Evolutionary conservation across 148 eudicot genomes (phyloP).

Genomic region (Fagopyrum esculentum): DNA sequence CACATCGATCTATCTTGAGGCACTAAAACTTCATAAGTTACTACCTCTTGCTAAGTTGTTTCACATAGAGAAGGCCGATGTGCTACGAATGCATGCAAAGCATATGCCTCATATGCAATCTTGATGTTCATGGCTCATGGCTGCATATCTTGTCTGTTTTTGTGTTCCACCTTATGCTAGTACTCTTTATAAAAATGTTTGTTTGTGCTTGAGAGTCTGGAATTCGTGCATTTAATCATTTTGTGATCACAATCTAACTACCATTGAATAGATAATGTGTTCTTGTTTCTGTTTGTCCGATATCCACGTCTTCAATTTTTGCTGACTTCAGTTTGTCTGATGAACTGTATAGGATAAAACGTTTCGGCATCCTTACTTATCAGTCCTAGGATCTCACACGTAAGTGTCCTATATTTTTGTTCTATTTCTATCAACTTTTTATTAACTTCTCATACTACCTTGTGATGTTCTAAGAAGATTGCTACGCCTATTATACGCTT

Average conservation of each 20-base stretch:
- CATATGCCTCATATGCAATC: not conserved
- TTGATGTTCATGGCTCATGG: no score
- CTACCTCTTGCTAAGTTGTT: not conserved
- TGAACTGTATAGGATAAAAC: slow-evolving; percentile 75
- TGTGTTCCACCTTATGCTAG: no score
- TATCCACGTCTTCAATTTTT: not conserved
- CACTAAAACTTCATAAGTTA: not conserved
- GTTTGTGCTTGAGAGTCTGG: not conserved
- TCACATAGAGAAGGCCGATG: not conserved
- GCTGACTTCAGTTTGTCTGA: not conserved
- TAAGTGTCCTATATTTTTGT: slow-evolving; percentile 27
- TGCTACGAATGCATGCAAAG: not conserved
- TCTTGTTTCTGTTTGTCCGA: not conserved
- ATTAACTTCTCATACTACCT: no score
- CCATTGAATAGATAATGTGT: not conserved
- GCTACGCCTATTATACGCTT: not conserved
- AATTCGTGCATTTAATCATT: not conserved
- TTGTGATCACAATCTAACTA: not conserved
- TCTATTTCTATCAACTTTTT: not conserved
- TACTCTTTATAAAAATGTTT: not conserved
- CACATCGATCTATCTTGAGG: not conserved
- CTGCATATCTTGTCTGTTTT: no score
- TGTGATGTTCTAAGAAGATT: not conserved
- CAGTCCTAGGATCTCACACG: slow-evolving; percentile 91
- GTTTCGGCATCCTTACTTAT: slow-evolving; percentile 82